Evolutionary conservation across 768 basidiomycete species (phyloP).

Genomic region (Chalciporus pseudorubinellus): DNA sequence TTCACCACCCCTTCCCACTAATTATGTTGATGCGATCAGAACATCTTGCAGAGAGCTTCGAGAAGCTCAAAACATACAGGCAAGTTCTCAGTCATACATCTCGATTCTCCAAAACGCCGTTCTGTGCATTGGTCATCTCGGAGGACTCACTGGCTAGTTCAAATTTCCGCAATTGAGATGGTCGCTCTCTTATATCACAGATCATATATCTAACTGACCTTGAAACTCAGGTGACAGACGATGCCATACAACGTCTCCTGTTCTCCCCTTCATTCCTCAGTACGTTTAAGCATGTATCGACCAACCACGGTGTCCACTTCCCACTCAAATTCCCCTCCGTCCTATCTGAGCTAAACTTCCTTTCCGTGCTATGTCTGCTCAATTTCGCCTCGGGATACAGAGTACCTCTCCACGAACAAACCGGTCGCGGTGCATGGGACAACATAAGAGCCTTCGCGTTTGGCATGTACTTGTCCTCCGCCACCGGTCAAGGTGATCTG

Average conservation of each 20-base stretch:
- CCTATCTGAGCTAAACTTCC: constrained; percentile 74
- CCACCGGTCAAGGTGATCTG: constrained; percentile 50
- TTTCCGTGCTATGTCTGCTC: constrained; percentile 74
- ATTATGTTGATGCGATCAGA: constrained; percentile 51
- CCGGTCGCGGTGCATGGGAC: constrained; percentile 82
- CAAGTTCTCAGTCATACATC: constrained; percentile 32
- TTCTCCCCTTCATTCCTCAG: constrained; percentile 60
- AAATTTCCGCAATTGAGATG: background rate
- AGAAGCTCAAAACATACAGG: constrained; percentile 47
- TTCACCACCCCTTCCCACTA: constrained; percentile 45
- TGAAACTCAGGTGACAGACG: constrained; percentile 49
- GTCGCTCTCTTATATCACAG: background rate
- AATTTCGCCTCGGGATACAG: constrained; percentile 87
- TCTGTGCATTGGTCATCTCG: background rate
- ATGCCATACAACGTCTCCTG: constrained; percentile 60
- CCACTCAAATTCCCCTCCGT: constrained; percentile 77
- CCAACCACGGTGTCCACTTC: constrained; percentile 66
- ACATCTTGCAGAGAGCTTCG: constrained; percentile 51
- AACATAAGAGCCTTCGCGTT: constrained; percentile 74
- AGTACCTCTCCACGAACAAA: constrained; percentile 63
- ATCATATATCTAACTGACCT: constrained; percentile 6
- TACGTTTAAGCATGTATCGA: constrained; percentile 60
- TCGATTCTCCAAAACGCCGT: constrained; percentile 3
- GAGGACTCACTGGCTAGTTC: background rate
- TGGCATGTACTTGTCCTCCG: constrained; percentile 66